These are phyloP conservation scores for Seminavis robusta DNA, from an alignment of 108 stramenopile species.

Conservation along the genomic window DNA sequence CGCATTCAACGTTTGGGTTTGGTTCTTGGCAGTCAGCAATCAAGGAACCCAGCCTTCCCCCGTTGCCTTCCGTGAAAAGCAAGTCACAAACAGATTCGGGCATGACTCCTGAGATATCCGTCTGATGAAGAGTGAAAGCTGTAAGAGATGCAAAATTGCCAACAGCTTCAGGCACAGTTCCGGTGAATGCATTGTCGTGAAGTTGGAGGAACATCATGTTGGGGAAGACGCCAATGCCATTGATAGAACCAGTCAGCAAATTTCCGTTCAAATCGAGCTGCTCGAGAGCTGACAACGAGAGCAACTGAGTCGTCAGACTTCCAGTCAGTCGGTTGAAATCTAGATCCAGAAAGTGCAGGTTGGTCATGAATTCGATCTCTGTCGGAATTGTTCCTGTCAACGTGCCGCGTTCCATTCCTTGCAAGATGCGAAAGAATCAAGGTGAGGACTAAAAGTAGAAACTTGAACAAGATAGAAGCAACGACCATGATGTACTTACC, in stretches of 20 bases:
- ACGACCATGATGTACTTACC: no score
- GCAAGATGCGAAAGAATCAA: no score
- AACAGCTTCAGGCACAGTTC: slow-evolving; percentile 46
- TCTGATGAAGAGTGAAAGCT: slow-evolving; percentile 38
- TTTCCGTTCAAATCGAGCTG: slow-evolving; percentile 70
- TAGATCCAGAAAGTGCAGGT: slow-evolving; percentile 38
- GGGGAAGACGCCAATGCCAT: slow-evolving; percentile 43
- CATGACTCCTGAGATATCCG: slow-evolving; percentile 29
- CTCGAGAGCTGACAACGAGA: slow-evolving; percentile 21
- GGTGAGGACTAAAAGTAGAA: no score
- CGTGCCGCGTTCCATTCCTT: slow-evolving; percentile 48
- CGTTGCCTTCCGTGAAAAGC: neutral
- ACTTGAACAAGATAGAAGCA: neutral
- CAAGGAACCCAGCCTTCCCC: slow-evolving; percentile 15
- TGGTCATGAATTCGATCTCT: slow-evolving; percentile 59
- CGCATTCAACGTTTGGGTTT: slow-evolving; percentile 27
- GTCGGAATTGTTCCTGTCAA: slow-evolving; percentile 60
- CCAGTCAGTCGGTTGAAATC: slow-evolving; percentile 49
- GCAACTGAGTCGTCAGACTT: slow-evolving; percentile 38
- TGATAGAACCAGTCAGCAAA: slow-evolving; percentile 45
- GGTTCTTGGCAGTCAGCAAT: slow-evolving; percentile 35
- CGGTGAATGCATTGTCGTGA: slow-evolving; percentile 24
- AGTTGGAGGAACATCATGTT: slow-evolving; percentile 46
- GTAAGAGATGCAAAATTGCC: slow-evolving; percentile 39
- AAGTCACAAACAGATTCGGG: slow-evolving; percentile 37